phyloP scores from a whole-genome alignment of 768 basidiomycete genomes.

The Rhizopogon rudus region DNA sequence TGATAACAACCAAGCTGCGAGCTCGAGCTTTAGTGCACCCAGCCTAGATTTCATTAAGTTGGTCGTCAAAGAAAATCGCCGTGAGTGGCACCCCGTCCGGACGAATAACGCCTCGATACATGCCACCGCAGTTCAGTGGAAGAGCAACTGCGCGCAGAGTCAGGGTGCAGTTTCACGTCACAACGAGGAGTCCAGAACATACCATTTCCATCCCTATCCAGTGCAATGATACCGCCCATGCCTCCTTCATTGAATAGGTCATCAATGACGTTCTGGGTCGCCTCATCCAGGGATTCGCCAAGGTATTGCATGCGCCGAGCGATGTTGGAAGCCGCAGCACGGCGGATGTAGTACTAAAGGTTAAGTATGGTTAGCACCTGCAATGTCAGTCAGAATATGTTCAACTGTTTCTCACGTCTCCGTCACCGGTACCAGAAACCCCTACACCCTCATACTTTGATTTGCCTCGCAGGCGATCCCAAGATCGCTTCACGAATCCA shows the following conservation, averaged over 20 bases:
- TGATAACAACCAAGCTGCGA: not conserved
- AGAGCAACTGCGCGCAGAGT: constrained; percentile 50
- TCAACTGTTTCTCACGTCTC: constrained; percentile 51
- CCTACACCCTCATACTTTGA: constrained; percentile 47
- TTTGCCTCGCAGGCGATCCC: constrained; percentile 35
- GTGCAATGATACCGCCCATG: constrained; percentile 68
- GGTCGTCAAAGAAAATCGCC: constrained; percentile 75
- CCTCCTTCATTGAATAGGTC: constrained; percentile 58
- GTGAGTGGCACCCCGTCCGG: constrained; percentile 67
- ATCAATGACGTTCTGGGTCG: constrained; percentile 50
- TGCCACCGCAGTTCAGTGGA: constrained; percentile 72
- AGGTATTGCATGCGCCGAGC: constrained; percentile 62
- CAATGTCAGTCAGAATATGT: not conserved
- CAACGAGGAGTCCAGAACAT: constrained; percentile 9
- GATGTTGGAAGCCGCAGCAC: constrained; percentile 59
- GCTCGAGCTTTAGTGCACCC: not conserved
- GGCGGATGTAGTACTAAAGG: constrained; percentile 71
- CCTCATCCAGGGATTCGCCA: constrained; percentile 50
- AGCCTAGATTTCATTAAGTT: constrained; percentile 21
- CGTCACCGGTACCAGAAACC: constrained; percentile 82
- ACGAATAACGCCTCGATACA: constrained; percentile 76
- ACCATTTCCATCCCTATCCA: constrained; percentile 72
- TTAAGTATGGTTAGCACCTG: not conserved
- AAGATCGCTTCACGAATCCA: constrained; percentile 29
- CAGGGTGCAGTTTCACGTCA: not conserved